phyloP scores from a whole-genome alignment of 306 rosid genomes.

The Vigna hirtella region DNA sequence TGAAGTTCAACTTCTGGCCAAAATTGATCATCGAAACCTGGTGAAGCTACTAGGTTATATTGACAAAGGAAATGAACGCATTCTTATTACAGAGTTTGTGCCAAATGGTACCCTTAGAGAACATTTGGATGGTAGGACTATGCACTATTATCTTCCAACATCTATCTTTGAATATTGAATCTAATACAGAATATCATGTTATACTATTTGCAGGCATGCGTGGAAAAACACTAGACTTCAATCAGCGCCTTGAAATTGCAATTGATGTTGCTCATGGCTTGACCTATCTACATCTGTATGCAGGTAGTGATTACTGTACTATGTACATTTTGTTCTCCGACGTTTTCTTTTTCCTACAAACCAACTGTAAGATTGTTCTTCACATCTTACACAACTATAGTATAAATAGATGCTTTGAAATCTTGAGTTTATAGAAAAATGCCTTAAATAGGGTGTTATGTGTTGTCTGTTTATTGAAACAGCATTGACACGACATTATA shows the following conservation, averaged over 20 bases:
- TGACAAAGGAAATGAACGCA: constrained; percentile 85
- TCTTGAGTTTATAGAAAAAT: constrained; percentile 25
- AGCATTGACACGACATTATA: constrained; percentile 22
- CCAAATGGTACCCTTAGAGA: constrained; percentile 91
- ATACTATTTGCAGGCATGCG: constrained; percentile 66
- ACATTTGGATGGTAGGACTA: constrained; percentile 91
- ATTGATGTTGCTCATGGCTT: constrained; percentile 98
- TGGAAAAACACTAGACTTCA: constrained; percentile 84
- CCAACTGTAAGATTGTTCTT: constrained; percentile 21
- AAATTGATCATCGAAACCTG: constrained; percentile 93
- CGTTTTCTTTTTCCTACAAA: constrained; percentile 29
- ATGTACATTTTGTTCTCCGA: constrained; percentile 16
- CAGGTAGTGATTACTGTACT: constrained; percentile 65
- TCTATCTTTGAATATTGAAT: constrained; percentile 32
- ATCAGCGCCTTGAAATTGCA: constrained; percentile 95
- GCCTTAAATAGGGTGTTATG: background rate
- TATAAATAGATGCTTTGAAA: constrained; percentile 31
- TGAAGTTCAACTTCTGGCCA: constrained; percentile 88
- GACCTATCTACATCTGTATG: constrained; percentile 88
- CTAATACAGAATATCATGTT: constrained; percentile 29
- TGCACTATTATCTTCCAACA: constrained; percentile 32
- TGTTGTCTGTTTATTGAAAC: constrained; percentile 16
- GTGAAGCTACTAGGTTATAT: constrained; percentile 90
- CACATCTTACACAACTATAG: constrained; percentile 16
- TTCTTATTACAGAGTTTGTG: constrained; percentile 89